Evolutionary conservation across 2,329 filamentous ascomycete genomes (phyloP), one percentile per base, ranked within the genome.

Genomic region (Akanthomyces uredinophilus): DNA sequence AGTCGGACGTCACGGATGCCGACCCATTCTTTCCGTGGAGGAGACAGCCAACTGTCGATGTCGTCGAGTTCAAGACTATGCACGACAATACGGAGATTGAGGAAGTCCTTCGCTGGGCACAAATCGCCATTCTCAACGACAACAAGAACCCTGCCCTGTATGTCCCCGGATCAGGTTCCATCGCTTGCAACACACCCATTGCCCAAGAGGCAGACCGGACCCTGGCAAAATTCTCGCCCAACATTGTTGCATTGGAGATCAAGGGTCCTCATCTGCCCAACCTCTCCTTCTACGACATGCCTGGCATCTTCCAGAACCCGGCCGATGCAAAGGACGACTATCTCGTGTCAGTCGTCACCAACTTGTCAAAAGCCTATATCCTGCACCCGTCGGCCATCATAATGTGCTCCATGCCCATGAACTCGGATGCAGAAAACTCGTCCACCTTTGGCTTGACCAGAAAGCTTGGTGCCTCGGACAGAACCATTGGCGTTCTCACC

Each of bases 231-330:
- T 96, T 96, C 66, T 92, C 89, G 0, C 92, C 92, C 0, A 96
- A 96, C 66, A 82, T 92, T 0, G 87, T 96, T 0, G 83, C 87
- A 0, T 78, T 96, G 0, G 84, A 92, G 58, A 92, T 96, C 29
- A 85, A 85, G 0, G 89, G 88, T 0, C 89, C 89, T 0, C 81
- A 79, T 0, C 80, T 94, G 0, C 88, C 91, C 0, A 86, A 91
- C 6, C 72, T 96, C 0, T 91, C 88, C 0, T 96, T 96, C 68
- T 94, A 91, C 64, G 92, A 96, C 64, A 80, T 96, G 0, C 92
- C 92, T 0, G 92, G 92, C 0, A 86, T 96, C 0, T 94, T 96
- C 64, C 85, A 87, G 22, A 88, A 88, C 8, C 82, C 87, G 0
- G 84, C 86, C 2, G 79, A 86, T 8, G 82, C 83, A 8, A 78